Base-by-base conservation (phyloP, 345 rosid species). In the Dimocarpus longan region DNA sequence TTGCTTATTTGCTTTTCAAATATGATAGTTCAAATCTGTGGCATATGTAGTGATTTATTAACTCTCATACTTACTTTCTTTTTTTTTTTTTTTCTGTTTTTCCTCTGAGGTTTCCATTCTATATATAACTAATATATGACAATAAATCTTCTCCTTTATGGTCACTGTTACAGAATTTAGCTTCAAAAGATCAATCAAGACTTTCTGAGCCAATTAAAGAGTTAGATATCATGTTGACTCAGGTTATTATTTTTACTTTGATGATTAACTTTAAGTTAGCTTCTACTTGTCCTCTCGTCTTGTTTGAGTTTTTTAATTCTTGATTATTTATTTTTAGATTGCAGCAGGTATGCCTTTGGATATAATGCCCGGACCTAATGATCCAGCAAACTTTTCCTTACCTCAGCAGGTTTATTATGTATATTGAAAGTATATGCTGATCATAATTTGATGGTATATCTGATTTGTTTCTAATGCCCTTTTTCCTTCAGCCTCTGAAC, bases 281-380 rank as follows among this genome's bases (percentile, higher is more conserved):
- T 48, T 65, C 68, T 66, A 72, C 22, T 70, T 39, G 43, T 71
- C 64, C 24, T n/a, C 64, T 68, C n/a, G 64, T 39, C 32, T 16
- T 46, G 74, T 59, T 75, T 13, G 39, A 57, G 52, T 66, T 66
- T 57, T 66, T 81, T 84, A 54, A 76, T 54, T 6, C 28, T 68
- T 77, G 57, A 62, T 76, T 46, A 62, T 64, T 43, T 62, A 64
- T 81, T 39, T 84, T 78, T 82, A 96, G 99, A 87, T 96, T 81
- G 97, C 97, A 81, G 95, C 98, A 81, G 92, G 97, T 70, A 80
- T 94, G 80, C 89, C 96, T 70, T 76, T 94, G 85, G 99, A 93
- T 89, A 92, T 97, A 84, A 92, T 97, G 98, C 96, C 99, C 10
- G 99, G 99, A 82, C 77, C 86, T 59, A 79, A 86, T 79, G 99